phyloP scores from a whole-genome alignment of 139 green algal genomes.

The Micromonas commoda region DNA sequence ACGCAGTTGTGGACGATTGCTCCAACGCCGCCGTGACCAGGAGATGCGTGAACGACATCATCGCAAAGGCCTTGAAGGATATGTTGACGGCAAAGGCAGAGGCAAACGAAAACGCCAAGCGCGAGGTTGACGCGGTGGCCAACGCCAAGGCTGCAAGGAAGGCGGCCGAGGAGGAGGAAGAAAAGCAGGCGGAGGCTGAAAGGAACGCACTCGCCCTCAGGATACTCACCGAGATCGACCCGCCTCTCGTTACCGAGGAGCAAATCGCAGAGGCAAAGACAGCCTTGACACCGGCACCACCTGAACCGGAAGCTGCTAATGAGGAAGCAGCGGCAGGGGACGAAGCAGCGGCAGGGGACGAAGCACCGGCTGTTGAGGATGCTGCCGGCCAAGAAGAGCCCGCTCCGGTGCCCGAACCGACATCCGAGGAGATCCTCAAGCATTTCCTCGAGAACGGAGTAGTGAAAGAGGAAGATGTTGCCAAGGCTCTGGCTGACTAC shows the following conservation, averaged over 20 bases:
- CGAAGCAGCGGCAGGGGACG: not conserved
- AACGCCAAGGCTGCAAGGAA: not conserved
- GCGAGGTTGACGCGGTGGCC: not conserved
- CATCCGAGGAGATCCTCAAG: constrained; percentile 9
- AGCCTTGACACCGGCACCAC: not conserved
- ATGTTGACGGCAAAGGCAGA: not conserved
- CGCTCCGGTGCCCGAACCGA: not conserved
- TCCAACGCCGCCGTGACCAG: not conserved
- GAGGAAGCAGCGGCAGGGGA: not conserved
- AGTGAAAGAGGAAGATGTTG: not conserved
- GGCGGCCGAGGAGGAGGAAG: not conserved
- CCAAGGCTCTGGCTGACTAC: not conserved
- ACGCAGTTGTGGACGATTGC: not conserved
- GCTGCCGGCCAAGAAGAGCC: not conserved
- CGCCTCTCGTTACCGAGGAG: constrained; percentile 8
- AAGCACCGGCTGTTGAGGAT: not conserved
- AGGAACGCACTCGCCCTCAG: not conserved
- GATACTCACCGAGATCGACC: not conserved
- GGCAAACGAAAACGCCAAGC: not conserved
- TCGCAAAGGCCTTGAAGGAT: not conserved
- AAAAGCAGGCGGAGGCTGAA: not conserved
- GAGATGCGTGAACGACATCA: not conserved
- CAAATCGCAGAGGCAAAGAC: not conserved
- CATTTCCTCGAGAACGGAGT: not conserved
- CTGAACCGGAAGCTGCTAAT: too few relatives aligned